Conservation (phyloP, 1,284 basidiomycete genomes). For the Tilletiaria anomala region DNA sequence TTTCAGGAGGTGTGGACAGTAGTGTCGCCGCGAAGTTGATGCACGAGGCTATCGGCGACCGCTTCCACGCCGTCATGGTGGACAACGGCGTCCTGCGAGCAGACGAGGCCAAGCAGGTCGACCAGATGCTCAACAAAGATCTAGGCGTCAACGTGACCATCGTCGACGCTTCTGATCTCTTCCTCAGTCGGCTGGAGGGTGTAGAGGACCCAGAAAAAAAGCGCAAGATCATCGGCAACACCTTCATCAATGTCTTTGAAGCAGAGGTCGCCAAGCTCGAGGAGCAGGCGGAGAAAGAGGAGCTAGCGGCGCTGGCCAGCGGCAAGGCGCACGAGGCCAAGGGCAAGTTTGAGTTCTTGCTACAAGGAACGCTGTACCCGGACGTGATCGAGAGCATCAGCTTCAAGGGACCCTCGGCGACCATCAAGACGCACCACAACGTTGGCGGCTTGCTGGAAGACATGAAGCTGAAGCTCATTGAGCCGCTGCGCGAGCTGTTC, state of each 20-base stretch:
- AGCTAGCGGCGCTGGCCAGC: constrained; percentile 51
- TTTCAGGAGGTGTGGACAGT: constrained; percentile 93
- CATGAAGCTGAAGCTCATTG: constrained; percentile 98
- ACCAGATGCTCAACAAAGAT: constrained; percentile 83
- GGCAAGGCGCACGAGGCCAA: constrained; percentile 26
- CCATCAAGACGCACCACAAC: constrained; percentile 99
- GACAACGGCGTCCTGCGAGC: constrained; percentile 92
- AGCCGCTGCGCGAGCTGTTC: constrained; percentile 93
- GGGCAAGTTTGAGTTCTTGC: constrained; percentile 86
- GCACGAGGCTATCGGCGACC: constrained; percentile 96
- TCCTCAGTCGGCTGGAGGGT: constrained; percentile 73
- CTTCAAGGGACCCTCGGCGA: constrained; percentile 97
- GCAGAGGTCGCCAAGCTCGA: constrained; percentile 81
- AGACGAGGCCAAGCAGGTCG: constrained; percentile 83
- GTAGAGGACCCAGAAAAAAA: constrained; percentile 94
- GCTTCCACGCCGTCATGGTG: constrained; percentile 98
- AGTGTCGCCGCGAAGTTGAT: constrained; percentile 97
- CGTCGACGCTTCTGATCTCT: constrained; percentile 85
- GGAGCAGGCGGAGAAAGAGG: constrained; percentile 56
- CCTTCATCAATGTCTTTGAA: constrained; percentile 96
- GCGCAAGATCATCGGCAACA: constrained; percentile 97
- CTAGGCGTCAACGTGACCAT: constrained; percentile 94
- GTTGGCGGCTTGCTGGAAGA: constrained; percentile 90
- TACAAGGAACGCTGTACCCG: constrained; percentile 97
- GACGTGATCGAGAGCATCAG: constrained; percentile 99